A percentile compares a stretch with the other conserved stretches of the same genome.
Conservation (phyloP, 2,329 filamentous ascomycete species). For the Arachnomyces sp. region DNA sequence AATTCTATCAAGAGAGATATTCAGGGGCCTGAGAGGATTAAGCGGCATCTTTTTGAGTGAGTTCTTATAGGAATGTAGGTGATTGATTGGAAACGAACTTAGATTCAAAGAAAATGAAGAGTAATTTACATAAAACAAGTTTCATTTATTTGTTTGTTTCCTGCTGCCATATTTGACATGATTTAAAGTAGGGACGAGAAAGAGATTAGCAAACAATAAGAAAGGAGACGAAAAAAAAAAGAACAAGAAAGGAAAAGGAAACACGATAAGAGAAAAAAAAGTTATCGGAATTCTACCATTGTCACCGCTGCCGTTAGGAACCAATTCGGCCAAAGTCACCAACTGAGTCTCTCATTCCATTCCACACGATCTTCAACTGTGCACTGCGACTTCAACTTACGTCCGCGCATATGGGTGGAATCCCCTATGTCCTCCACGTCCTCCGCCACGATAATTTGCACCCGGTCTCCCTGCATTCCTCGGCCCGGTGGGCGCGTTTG, state of each 20-base stretch:
- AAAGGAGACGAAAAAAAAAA: not conserved
- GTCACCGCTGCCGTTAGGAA: no score
- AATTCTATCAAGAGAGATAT: conserved; percentile 4
- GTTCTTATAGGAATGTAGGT: no score
- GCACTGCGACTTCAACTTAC: not conserved
- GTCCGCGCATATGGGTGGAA: conserved; percentile 69
- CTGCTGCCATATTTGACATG: no score
- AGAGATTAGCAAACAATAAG: no score
- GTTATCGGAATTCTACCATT: not conserved
- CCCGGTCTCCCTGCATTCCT: conserved; percentile 91
- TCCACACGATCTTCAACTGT: not conserved
- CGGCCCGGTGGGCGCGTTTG: conserved; percentile 85
- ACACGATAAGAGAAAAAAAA: not conserved
- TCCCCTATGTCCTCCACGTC: conserved; percentile 63
- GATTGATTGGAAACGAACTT: no score
- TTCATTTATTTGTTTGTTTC: no score
- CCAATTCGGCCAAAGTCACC: not conserved
- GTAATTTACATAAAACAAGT: no score
- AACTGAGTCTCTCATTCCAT: not conserved
- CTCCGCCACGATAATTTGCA: conserved; percentile 87
- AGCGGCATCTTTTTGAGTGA: not conserved
- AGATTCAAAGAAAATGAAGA: no score
- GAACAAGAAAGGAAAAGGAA: not conserved
- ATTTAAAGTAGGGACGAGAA: no score
- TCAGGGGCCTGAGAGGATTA: conserved; percentile 6